Base-by-base conservation (phyloP, 768 basidiomycete genomes). In the Piloderma croceum region DNA sequence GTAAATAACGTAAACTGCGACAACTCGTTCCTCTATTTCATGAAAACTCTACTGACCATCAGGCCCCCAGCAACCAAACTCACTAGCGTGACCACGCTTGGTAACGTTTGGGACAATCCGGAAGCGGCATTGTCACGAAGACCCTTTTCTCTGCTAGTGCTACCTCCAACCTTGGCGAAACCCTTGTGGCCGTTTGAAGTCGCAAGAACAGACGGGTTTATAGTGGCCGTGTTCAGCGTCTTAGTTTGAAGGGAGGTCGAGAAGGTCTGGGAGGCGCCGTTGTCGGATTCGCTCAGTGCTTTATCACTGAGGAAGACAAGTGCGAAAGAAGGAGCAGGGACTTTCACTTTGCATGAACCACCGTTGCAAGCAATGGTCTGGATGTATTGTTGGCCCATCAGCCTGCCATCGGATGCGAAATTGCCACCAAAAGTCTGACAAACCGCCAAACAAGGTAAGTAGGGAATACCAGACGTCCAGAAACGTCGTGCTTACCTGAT, bases 271-370 rank as follows among this genome's bases (percentile, higher is more conserved):
- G 68, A 62, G 1, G 61, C 48, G n/a, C 48, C 58, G 2, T 59
- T 56, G 15, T 53, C 57, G 6, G 61, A 54, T 34, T 67, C 68
- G 1, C 57, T 42, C 24, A 68, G 50, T 4, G 71, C 68, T 20
- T 56, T 43, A 36, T 67, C 58, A 4, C 63, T 73, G 22, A 90
- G 63, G 67, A 86, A 87, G 43, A 90, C 82, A 33, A 90, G 68
- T 1, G 84, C 85, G 45, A 83, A 79, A 25, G 76, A 76, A 0
- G 89, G 87, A 0, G 84, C 82, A 24, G 75, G 72, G 33, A 90
- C 75, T 7, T 68, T 68, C 36, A 90, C 65, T 18, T 60, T 48
- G 58, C 88, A 90, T 0, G 65, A 63, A 49, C 74, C 73, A 39
- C 64, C 62, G 53, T 83, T 69, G 50, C 89, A 92, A 11, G 59